phyloP scores from a whole-genome alignment of 139 green algal genomes.

The Mesotaenium endlicherianum region DNA sequence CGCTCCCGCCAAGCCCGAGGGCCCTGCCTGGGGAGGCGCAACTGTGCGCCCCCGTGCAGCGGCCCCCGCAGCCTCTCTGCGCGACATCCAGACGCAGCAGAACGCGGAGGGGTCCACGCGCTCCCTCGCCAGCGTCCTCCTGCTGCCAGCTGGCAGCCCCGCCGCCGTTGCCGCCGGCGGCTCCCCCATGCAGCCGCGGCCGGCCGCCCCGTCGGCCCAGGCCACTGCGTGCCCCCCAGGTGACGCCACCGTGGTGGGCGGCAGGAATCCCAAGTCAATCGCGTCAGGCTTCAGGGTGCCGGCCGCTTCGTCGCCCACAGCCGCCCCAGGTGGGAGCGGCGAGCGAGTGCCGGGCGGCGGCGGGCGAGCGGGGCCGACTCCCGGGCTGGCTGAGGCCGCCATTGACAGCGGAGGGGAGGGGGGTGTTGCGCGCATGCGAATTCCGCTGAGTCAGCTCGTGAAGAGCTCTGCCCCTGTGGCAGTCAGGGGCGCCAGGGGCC shows the following conservation, averaged over 20 bases:
- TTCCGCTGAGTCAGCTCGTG: conserved; percentile 16
- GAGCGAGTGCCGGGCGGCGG: not conserved
- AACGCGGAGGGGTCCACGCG: not conserved
- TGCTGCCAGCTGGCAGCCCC: not conserved
- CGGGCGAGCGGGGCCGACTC: not conserved
- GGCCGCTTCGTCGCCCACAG: no score
- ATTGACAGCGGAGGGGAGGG: not conserved
- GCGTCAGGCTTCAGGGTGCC: no score
- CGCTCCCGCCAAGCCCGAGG: not conserved
- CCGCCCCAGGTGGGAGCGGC: not conserved
- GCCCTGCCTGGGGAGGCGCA: conserved; percentile 7
- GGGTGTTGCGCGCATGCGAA: not conserved
- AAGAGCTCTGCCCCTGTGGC: not conserved
- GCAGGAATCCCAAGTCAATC: not conserved
- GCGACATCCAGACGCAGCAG: conserved; percentile 27
- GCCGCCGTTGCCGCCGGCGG: no score
- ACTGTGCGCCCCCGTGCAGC: not conserved
- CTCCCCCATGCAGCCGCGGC: no score
- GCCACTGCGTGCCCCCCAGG: not conserved
- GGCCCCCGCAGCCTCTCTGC: not conserved
- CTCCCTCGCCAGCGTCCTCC: not conserved
- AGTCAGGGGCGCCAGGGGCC: not conserved
- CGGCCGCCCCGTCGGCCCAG: not conserved
- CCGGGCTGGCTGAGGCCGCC: not conserved
- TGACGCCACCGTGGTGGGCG: not conserved